These are phyloP conservation scores for Scenedesmus sp. DNA, from an alignment of 163 green algal genomes.

Conservation along the genomic window DNA sequence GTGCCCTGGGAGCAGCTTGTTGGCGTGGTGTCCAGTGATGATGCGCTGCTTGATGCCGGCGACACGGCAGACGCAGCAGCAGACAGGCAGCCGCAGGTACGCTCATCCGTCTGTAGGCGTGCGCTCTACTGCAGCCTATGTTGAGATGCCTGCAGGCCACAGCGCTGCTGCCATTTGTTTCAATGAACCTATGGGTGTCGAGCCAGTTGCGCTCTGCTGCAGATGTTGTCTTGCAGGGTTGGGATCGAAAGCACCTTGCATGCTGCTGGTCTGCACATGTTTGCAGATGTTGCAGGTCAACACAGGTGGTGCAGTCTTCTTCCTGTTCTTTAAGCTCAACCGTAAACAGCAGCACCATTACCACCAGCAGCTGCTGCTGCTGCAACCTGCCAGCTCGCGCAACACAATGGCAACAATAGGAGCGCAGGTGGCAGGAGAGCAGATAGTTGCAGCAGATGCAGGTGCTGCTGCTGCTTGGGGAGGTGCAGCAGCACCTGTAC, in stretches of 20 bases:
- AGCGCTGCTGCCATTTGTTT: neutral
- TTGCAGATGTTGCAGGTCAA: conserved; percentile 79
- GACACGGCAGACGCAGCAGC: neutral
- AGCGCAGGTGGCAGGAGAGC: conserved; percentile 1
- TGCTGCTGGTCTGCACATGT: neutral
- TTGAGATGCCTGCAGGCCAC: neutral
- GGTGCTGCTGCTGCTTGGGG: neutral
- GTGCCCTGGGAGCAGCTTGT: conserved; percentile 70
- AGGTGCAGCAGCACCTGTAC: neutral
- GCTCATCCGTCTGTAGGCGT: neutral
- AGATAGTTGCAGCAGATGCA: neutral
- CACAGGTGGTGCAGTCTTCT: conserved; percentile 82
- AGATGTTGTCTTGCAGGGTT: neutral
- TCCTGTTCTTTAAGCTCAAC: conserved; percentile 86
- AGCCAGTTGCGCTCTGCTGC: neutral
- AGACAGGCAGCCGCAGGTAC: conserved; percentile 44
- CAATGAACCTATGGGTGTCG: no score
- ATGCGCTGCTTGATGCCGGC: conserved; percentile 56
- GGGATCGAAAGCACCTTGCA: neutral
- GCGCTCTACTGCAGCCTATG: neutral
- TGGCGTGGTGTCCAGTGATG: conserved; percentile 61
- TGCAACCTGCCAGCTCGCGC: neutral
- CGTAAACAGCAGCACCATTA: conserved; percentile 2
- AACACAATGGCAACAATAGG: neutral
- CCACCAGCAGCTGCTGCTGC: conserved; percentile 5